Conservation (phyloP, 2,329 filamentous ascomycete genomes). For the Pseudogymnoascus sp. region DNA sequence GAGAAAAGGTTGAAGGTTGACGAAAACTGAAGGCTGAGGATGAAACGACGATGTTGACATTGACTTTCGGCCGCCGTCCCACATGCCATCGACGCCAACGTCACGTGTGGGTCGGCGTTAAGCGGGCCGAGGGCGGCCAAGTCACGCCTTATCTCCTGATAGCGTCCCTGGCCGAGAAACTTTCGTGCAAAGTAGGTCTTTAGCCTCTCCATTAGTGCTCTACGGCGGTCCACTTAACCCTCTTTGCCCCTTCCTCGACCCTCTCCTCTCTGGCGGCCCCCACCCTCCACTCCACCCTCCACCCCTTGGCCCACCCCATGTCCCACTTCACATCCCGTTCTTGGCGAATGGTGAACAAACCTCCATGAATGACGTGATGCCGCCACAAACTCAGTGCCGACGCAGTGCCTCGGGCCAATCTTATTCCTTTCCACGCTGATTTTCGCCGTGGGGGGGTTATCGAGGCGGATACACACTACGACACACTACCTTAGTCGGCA, state of each 20-base stretch:
- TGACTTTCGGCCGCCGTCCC: background rate
- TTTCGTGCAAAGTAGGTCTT: background rate
- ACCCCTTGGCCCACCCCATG: background rate
- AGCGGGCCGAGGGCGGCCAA: background rate
- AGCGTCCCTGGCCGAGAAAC: no score
- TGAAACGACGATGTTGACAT: background rate
- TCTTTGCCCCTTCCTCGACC: background rate
- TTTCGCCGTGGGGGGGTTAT: background rate
- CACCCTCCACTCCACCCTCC: background rate
- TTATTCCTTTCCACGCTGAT: background rate
- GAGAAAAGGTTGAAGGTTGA: background rate
- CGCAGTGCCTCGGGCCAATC: background rate
- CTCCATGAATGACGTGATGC: background rate
- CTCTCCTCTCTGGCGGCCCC: background rate
- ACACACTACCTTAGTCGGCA: background rate
- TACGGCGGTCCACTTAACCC: background rate
- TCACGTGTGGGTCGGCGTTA: background rate
- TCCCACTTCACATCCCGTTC: background rate
- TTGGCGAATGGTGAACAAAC: constrained; percentile 4
- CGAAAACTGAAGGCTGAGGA: background rate
- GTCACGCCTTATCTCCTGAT: background rate
- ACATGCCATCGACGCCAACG: background rate
- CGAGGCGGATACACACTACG: background rate
- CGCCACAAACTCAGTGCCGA: background rate
- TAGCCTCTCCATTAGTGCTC: background rate